Evolutionary conservation across 495 filamentous ascomycete genomes (phyloP).

Genomic region (Penicillium cataractarum): DNA sequence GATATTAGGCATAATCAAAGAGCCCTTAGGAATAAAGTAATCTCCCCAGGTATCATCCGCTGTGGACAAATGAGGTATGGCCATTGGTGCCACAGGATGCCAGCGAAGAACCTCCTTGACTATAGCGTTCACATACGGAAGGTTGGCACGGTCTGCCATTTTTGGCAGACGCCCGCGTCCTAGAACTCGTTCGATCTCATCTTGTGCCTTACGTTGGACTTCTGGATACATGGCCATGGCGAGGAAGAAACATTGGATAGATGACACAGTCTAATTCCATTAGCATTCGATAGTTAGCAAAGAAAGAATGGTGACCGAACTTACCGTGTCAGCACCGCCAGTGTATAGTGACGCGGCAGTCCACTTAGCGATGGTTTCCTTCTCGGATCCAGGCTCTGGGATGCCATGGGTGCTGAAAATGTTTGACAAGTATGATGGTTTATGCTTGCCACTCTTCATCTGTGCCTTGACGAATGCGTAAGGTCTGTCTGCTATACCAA

Average conservation of each 20-base stretch:
- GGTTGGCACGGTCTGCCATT: conserved; percentile 32
- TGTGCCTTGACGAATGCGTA: conserved; percentile 49
- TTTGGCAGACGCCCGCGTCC: conserved; percentile 39
- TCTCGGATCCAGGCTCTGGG: conserved; percentile 21
- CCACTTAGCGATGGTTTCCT: conserved; percentile 43
- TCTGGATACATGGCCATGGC: conserved; percentile 48
- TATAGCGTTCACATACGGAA: conserved; percentile 50
- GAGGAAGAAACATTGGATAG: conserved; percentile 36
- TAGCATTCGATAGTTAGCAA: conserved; percentile 1
- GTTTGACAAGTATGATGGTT: conserved; percentile 44
- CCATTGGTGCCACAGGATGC: conserved; percentile 48
- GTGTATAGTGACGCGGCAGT: conserved; percentile 54
- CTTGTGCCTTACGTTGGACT: conserved; percentile 52
- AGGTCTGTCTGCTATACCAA: conserved; percentile 35
- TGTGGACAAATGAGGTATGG: conserved; percentile 56
- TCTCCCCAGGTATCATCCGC: conserved; percentile 52
- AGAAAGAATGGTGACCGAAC: not conserved
- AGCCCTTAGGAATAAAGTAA: conserved; percentile 51
- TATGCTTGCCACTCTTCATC: conserved; percentile 36
- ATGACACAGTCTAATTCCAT: conserved; percentile 21
- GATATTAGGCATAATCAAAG: conserved; percentile 40
- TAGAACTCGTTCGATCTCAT: conserved; percentile 54
- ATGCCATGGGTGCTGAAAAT: conserved; percentile 30
- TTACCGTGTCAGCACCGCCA: conserved; percentile 58
- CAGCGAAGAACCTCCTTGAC: conserved; percentile 52